These are phyloP conservation scores for Neofusicoccum laricinum DNA, from an alignment of 2,329 filamentous ascomycete species.

Conservation along the genomic window DNA sequence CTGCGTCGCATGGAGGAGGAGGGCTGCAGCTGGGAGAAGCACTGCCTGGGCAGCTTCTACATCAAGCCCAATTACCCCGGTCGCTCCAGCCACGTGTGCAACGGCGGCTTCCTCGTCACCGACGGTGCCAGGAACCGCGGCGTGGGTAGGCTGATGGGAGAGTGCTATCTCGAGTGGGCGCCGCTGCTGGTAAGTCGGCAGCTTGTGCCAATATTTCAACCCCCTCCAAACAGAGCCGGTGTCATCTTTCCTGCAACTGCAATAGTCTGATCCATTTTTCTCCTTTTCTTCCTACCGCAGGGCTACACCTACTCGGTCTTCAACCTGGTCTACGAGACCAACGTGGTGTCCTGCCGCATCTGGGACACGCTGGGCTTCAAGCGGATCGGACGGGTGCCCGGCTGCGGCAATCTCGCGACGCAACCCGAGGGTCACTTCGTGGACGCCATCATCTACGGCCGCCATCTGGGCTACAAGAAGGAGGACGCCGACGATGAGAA, in stretches of 20 bases:
- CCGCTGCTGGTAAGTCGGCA: constrained; percentile 44
- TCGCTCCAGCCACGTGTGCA: constrained; percentile 83
- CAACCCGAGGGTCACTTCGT: constrained; percentile 44
- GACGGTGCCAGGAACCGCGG: constrained; percentile 47
- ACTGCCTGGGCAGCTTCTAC: constrained; percentile 87
- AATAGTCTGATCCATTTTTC: not conserved
- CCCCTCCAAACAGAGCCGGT: not conserved
- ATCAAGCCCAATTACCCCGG: constrained; percentile 94
- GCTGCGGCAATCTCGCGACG: constrained; percentile 49
- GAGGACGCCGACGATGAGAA: constrained; percentile 90
- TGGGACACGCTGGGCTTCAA: constrained; percentile 94
- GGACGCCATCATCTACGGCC: constrained; percentile 59
- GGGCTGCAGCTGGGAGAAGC: constrained; percentile 68
- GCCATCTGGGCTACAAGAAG: constrained; percentile 58
- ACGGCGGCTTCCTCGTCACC: constrained; percentile 54
- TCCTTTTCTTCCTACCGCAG: constrained; percentile 30
- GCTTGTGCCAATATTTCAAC: not conserved
- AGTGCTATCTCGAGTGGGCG: constrained; percentile 52
- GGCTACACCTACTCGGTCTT: constrained; percentile 92
- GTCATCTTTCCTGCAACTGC: not conserved
- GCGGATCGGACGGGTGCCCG: constrained; percentile 75
- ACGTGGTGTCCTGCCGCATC: constrained; percentile 83
- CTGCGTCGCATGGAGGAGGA: constrained; percentile 44
- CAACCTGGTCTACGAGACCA: constrained; percentile 92
- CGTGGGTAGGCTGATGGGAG: constrained; percentile 51